Evolutionary conservation across 2,329 filamentous ascomycete genomes (phyloP).

Genomic region (Beauveria sp.): DNA sequence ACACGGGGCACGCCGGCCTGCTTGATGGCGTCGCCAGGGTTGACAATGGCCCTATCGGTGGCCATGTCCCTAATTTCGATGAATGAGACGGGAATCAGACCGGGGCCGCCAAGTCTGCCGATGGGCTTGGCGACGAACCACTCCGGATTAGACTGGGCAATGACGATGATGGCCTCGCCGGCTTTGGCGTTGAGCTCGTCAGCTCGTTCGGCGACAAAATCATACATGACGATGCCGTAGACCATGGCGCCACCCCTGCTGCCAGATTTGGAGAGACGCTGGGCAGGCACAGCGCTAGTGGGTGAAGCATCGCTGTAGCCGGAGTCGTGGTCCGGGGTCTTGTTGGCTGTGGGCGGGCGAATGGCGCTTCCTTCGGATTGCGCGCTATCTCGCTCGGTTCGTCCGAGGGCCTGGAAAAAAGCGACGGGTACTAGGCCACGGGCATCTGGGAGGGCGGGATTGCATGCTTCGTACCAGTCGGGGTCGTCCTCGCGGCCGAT

Average conservation of each 20-base stretch:
- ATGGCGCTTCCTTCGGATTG: slow-evolving; percentile 47
- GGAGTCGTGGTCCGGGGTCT: slow-evolving; percentile 76
- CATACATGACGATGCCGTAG: slow-evolving; percentile 94
- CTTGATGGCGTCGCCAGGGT: slow-evolving; percentile 77
- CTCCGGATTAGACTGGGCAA: slow-evolving; percentile 95
- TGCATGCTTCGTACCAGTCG: slow-evolving; percentile 98
- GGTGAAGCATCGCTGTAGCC: slow-evolving; percentile 52
- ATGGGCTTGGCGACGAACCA: slow-evolving; percentile 99
- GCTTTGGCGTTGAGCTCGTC: slow-evolving; percentile 94
- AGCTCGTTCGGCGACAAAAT: slow-evolving; percentile 90
- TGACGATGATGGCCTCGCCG: slow-evolving; percentile 95
- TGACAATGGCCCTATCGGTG: slow-evolving; percentile 71
- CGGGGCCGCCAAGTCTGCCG: slow-evolving; percentile 87
- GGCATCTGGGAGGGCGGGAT: slow-evolving; percentile 78
- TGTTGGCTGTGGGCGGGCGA: slow-evolving; percentile 39
- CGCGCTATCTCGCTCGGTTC: slow-evolving; percentile 83
- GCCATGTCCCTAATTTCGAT: slow-evolving; percentile 94
- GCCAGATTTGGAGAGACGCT: slow-evolving; percentile 41
- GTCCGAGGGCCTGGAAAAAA: slow-evolving; percentile 88
- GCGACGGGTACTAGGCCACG: slow-evolving; percentile 87
- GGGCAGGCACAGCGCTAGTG: slow-evolving; percentile 13
- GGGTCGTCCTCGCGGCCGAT: slow-evolving; percentile 89
- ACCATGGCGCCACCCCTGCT: slow-evolving; percentile 72
- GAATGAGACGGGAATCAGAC: slow-evolving; percentile 91
- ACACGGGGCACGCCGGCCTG: slow-evolving; percentile 88